Conservation (phyloP, 2,329 filamentous ascomycete genomes). For the Fusarium ambrosium region DNA sequence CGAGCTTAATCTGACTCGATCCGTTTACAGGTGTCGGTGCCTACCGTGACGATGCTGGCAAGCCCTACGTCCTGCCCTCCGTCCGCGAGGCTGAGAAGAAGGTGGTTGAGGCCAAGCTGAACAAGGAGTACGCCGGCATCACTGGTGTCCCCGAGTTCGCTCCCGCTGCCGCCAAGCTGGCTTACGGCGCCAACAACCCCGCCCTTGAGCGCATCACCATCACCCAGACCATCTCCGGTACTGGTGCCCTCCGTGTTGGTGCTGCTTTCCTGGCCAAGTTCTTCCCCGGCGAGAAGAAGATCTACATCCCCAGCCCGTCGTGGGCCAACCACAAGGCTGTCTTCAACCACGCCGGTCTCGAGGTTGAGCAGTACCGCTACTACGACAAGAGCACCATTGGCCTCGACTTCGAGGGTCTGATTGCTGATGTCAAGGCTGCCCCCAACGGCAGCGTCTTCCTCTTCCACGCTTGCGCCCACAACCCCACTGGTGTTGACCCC, state of each 20-base stretch:
- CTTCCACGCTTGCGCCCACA: constrained; percentile 97
- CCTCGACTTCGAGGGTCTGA: constrained; percentile 94
- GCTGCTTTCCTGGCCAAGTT: constrained; percentile 93
- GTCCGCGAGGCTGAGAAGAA: constrained; percentile 91
- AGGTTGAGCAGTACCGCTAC: constrained; percentile 96
- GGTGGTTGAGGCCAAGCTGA: constrained; percentile 80
- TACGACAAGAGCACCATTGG: constrained; percentile 99
- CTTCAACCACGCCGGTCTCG: constrained; percentile 91
- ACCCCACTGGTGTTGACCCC: constrained; percentile 96
- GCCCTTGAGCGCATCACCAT: constrained; percentile 86
- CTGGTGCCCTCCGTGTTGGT: constrained; percentile 93
- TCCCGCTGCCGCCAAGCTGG: constrained; percentile 89
- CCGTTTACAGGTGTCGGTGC: constrained; percentile 82
- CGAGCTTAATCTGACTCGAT: constrained; percentile 38
- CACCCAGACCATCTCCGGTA: constrained; percentile 98
- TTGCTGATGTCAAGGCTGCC: constrained; percentile 90
- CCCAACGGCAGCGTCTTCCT: constrained; percentile 90
- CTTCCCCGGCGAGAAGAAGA: constrained; percentile 91
- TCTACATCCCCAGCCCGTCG: constrained; percentile 95
- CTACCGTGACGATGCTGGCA: constrained; percentile 98
- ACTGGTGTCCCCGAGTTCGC: constrained; percentile 96
- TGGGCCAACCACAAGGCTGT: constrained; percentile 99
- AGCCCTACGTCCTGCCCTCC: constrained; percentile 97
- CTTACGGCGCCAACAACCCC: constrained; percentile 86
- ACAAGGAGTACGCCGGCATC: constrained; percentile 99